Evolutionary conservation across 768 basidiomycete species (phyloP).

Genomic region (Rhodosporidiobolus odoratus): DNA sequence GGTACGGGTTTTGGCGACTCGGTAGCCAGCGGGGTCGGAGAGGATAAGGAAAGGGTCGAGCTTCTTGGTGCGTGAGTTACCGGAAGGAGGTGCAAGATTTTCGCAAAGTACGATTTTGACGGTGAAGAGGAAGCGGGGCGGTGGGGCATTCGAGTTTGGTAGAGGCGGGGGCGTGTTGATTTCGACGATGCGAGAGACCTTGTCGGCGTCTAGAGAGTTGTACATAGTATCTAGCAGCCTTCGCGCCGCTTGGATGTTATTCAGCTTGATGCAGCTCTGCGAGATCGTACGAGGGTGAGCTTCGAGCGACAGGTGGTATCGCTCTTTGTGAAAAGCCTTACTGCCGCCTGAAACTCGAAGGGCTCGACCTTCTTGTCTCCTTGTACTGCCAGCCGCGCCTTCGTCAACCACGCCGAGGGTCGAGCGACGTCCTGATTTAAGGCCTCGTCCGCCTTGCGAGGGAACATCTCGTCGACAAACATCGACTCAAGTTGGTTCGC

Average conservation of each 20-base stretch:
- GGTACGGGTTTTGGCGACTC: constrained; percentile 88
- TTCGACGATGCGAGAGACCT: constrained; percentile 58
- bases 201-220: constrained; percentile 81
- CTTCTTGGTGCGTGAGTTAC: constrained; percentile 62
- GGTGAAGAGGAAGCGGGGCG: constrained; percentile 61
- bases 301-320: too few relatives aligned
- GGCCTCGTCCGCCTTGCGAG: constrained; percentile 61
- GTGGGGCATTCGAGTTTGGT: constrained; percentile 61
- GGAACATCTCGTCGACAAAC: constrained; percentile 95
- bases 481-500: constrained; percentile 77
- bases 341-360: constrained; percentile 79
- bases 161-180: constrained; percentile 42
- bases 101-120: constrained; percentile 92
- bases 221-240: constrained; percentile 91
- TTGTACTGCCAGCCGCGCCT: constrained; percentile 52
- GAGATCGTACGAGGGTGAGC: too few relatives aligned
- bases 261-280: constrained; percentile 90
- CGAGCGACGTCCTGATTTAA: constrained; percentile 47
- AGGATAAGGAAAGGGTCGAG: constrained; percentile 90
- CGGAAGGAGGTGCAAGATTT: constrained; percentile 55
- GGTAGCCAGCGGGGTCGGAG: constrained; percentile 82
- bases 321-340: constrained; percentile 42
- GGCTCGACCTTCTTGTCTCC: constrained; percentile 90
- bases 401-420: constrained; percentile 52
- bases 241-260: constrained; percentile 90